Evolutionary conservation across 495 filamentous ascomycete species (phyloP), one percentile per base, ranked within the genome.

Genomic region (Neurospora terricola): DNA sequence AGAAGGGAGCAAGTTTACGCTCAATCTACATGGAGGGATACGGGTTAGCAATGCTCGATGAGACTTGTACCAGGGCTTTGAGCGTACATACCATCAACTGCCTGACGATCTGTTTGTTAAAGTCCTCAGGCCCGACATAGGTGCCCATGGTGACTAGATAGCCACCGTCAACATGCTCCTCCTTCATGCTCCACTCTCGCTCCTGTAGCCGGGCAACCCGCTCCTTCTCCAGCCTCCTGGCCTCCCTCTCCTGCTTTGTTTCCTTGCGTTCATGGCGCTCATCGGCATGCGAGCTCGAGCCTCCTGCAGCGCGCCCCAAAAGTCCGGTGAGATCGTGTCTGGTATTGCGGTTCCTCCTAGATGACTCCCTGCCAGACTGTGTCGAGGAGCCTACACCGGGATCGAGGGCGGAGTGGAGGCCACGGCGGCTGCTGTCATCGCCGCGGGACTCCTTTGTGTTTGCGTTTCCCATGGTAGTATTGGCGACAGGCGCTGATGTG

Each of bases 141-240:
- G 94, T 91, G 34, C 96, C 96, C 81, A 97, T 90, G 0, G 96
- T 99, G 45, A 98, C 96, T 38, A 98, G 83, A 83, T 92, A 98
- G 38, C 96, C 96, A 38, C 96, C 96, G 84, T 98, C 96, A 38
- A 97, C 91, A 81, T 93, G 88, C 77, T 98, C 96, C 76, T 98
- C 95, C 75, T 86, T 91, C 84, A 98, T 92, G 80, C 96, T 99
- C 79, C 93, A 87, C 82, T 97, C 95, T 37, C 94, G 87, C 80
- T 99, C 96, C 79, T 91, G 93, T 66, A 89, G 74, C 45, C 96
- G 86, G 21, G 87, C 87, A 4, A 83, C 81, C 36, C 92, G 88
- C 81, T 98, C 96, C 80, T 89, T 91, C 82, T 97, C 96, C 74
- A 91, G 79, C 73, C 91, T 93, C 71, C 95, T 88, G 10, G 91